These are phyloP conservation scores for Trifolium pratense DNA, from an alignment of 306 rosid species.

Conservation along the genomic window DNA sequence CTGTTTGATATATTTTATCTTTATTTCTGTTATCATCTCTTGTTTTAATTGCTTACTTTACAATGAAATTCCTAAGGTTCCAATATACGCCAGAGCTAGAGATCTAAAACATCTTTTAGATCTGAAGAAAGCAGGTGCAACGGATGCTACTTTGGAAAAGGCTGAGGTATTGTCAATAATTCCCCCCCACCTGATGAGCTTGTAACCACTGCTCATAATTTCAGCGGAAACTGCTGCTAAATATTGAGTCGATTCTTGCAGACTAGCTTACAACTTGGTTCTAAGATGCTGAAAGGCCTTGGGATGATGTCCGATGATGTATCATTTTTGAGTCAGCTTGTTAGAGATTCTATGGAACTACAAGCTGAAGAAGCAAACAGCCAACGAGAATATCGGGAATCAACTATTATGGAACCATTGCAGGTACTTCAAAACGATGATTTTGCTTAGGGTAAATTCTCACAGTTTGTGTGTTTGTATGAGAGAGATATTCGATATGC, in stretches of 20 bases:
- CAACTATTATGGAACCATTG: conserved; percentile 66
- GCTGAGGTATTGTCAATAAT: conserved; percentile 68
- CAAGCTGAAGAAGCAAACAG: conserved; percentile 79
- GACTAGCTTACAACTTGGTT: conserved; percentile 96
- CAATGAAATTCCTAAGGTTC: conserved; percentile 67
- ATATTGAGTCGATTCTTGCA: conserved; percentile 52
- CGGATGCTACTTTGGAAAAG: conserved; percentile 89
- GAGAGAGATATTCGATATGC: not conserved
- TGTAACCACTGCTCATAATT: conserved; percentile 18
- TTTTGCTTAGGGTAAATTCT: conserved; percentile 28
- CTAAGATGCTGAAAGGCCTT: conserved; percentile 92
- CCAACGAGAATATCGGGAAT: conserved; percentile 57
- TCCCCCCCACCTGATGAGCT: conserved; percentile 4
- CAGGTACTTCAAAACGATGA: conserved; percentile 67
- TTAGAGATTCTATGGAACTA: conserved; percentile 87
- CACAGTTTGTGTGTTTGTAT: not conserved
- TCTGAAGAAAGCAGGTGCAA: conserved; percentile 88
- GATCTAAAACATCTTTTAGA: conserved; percentile 89
- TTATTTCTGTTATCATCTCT: conserved; percentile 16
- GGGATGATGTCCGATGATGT: conserved; percentile 99
- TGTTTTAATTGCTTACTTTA: conserved; percentile 36
- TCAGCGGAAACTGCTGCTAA: conserved; percentile 30
- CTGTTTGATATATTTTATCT: not conserved
- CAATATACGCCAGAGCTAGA: conserved; percentile 90
- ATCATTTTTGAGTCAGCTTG: conserved; percentile 76